Evolutionary conservation across 2,329 filamentous ascomycete species (phyloP).

Genomic region (Aspergillus fructus): DNA sequence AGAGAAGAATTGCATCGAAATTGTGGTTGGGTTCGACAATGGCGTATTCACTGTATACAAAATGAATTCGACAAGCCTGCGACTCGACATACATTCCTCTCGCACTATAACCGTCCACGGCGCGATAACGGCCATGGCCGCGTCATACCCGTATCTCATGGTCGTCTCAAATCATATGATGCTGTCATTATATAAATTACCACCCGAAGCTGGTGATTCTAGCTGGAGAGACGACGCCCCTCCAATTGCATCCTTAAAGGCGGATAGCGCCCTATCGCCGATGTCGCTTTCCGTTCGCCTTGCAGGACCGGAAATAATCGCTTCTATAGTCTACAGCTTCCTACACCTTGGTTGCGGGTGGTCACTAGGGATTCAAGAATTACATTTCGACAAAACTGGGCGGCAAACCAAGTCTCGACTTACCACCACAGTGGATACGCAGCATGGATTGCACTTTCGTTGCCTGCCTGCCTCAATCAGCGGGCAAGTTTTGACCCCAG

Average conservation of each 20-base stretch:
- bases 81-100: constrained; percentile 54
- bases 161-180: constrained; percentile 73
- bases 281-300: constrained; percentile 80
- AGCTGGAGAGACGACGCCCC: constrained; percentile 34
- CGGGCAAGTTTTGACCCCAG: constrained; percentile 12
- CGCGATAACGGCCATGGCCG: constrained; percentile 68
- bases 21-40: constrained; percentile 69
- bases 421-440: constrained; percentile 40
- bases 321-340: constrained; percentile 83
- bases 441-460: constrained; percentile 29
- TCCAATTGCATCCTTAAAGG: constrained; percentile 75
- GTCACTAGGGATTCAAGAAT: constrained; percentile 89
- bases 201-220: constrained; percentile 2
- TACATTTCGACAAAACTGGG: constrained; percentile 62
- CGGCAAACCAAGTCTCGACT: constrained; percentile 39
- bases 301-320: constrained; percentile 63
- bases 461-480: constrained; percentile 10
- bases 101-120: constrained; percentile 65
- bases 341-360: constrained; percentile 75
- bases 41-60: constrained; percentile 71
- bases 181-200: constrained; percentile 73
- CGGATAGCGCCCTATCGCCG: constrained; percentile 74
- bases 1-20: constrained; percentile 51
- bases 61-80: constrained; percentile 49
- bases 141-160: constrained; percentile 72